phyloP scores from a whole-genome alignment of 306 rosid species.

The Cyclanthera cordifolia region DNA sequence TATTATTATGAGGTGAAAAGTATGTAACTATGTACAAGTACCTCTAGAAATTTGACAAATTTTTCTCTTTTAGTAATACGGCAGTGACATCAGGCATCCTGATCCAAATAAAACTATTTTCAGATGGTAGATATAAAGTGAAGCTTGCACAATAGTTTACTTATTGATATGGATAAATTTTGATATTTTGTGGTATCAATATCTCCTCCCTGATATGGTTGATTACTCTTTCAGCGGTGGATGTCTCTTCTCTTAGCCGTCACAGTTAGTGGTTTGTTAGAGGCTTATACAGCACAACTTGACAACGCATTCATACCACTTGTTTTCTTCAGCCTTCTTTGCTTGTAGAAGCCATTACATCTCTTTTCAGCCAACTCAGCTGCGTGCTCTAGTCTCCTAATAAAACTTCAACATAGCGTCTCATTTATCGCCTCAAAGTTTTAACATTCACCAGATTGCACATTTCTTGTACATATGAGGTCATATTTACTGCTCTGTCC shows the following conservation, averaged over 20 bases:
- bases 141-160: background rate
- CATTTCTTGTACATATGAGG: background rate
- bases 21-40: too few relatives aligned
- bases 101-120: background rate
- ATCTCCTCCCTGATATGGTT: conserved; percentile 18
- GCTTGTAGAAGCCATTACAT: conserved; percentile 34
- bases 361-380: conserved; percentile 3
- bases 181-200: background rate
- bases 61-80: too few relatives aligned
- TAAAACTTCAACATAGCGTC: background rate
- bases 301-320: conserved; percentile 95
- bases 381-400: conserved; percentile 15
- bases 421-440: background rate
- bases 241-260: conserved; percentile 63
- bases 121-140: background rate
- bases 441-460: background rate
- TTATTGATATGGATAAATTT: background rate
- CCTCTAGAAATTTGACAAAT: too few relatives aligned
- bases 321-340: conserved; percentile 80
- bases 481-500: conserved; percentile 13
- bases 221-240: conserved; percentile 61
- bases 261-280: conserved; percentile 82
- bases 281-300: conserved; percentile 92
- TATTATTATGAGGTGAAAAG: too few relatives aligned
- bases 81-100: too few relatives aligned